Base-by-base conservation (phyloP, 352 stramenopile genomes). In the Globisporangium orthogonon region DNA sequence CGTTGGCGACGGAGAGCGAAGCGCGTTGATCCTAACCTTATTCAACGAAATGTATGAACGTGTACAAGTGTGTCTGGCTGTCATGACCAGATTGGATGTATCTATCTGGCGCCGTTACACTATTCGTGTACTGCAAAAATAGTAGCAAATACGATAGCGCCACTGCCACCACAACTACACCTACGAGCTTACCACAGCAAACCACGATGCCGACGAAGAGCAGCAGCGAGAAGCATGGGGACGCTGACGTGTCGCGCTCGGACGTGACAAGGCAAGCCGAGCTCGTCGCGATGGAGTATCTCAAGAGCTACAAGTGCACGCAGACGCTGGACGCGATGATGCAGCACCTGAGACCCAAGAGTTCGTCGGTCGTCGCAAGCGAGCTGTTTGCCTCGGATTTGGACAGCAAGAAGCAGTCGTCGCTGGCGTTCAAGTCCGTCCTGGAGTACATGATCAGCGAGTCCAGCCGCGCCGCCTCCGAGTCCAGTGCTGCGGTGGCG, bases 231-330 rank as follows among this genome's bases (percentile, higher is more conserved):
- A 63, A 57, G 54, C 47, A 59, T 1, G 29, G 52, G 7, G 43
- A 29, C 3, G 30, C 30, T 0, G 39, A 37, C 14, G 15, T 75
- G 7, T 56, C 5, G 2, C 56, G 59, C 6, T 45, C 47, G 14
- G 79, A 89, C 60, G 62, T 87, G 15, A 67, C 71, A 7, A 66
- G 75, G 5, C 80, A 90, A 57, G 75, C 78, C 1, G 76, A 92
- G 53, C 54, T 90, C 50, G 69, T 92, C 5, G 76, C 84, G 39
- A 74, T 87, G 69, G 80, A 92, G 35, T 90, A 71, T 52, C 65
- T 92, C 7, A 86, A 86, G 61, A 78, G 57, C 40, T 78, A 54
- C 51, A 78, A 76, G 30, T 89, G 71, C 54, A 56, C 71, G 3
- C 76, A 73, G 48, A 73, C 80, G 18, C 61, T 92, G 30, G 69